These are phyloP conservation scores for Strobilomyces confusus DNA, from an alignment of 768 basidiomycete genomes.

Conservation along the genomic window DNA sequence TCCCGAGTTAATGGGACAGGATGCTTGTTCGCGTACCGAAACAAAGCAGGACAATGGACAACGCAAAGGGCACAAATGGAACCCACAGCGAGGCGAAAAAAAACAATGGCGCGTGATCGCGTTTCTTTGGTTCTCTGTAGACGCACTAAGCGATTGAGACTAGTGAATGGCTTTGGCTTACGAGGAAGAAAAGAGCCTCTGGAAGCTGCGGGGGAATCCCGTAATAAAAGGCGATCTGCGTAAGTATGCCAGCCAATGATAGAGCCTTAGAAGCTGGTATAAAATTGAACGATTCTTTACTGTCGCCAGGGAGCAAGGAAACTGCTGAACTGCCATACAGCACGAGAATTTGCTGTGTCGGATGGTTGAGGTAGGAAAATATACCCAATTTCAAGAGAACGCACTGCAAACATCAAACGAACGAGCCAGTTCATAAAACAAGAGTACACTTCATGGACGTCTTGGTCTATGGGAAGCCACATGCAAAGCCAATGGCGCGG, in stretches of 20 bases:
- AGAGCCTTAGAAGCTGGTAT: not conserved
- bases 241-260: constrained; percentile 1
- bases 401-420: not conserved
- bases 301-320: not conserved
- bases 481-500: not conserved
- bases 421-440: not conserved
- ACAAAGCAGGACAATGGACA: not conserved
- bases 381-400: not conserved
- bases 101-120: not conserved
- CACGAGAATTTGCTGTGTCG: not conserved
- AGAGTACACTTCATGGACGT: not conserved
- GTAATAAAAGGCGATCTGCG: not conserved
- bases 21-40: not conserved
- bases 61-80: constrained; percentile 1
- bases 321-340: not conserved
- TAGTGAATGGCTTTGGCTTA: not conserved
- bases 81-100: not conserved
- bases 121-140: not conserved
- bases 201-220: not conserved
- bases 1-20: not conserved
- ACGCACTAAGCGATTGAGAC: not conserved
- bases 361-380: not conserved
- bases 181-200: not conserved
- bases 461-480: not conserved
- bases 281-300: not conserved